These are phyloP conservation scores for Xylariaceae sp. DNA, from an alignment of 2,329 filamentous ascomycete species.

Conservation along the genomic window DNA sequence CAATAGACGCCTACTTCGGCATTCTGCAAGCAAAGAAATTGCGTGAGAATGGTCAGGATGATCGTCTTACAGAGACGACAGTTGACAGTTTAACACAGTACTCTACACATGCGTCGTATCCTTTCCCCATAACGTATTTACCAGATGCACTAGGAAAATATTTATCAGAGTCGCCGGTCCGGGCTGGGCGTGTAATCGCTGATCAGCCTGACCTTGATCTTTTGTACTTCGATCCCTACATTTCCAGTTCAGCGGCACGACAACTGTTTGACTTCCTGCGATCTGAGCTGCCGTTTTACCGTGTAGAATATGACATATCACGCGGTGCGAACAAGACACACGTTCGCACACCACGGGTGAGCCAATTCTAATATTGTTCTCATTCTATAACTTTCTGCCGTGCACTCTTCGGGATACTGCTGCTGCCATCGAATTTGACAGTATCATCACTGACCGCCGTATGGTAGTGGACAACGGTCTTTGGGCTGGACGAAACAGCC, in stretches of 20 bases:
- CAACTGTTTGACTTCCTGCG: constrained; percentile 67
- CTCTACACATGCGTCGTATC: constrained; percentile 43
- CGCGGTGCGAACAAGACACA: constrained; percentile 57
- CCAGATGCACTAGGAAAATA: constrained; percentile 35
- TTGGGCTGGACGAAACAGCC: constrained; percentile 57
- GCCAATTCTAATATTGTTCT: no score
- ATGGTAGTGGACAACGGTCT: constrained; percentile 50
- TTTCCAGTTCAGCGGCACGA: constrained; percentile 50
- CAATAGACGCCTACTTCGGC: constrained; percentile 63
- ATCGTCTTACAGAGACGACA: not conserved
- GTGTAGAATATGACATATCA: constrained; percentile 67
- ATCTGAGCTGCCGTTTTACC: constrained; percentile 67
- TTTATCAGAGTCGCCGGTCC: constrained; percentile 43
- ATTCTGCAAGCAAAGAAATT: constrained; percentile 38
- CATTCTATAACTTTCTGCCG: no score
- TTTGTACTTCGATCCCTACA: constrained; percentile 69
- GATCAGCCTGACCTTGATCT: constrained; percentile 67
- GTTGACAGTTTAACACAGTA: constrained; percentile 12
- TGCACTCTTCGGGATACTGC: not conserved
- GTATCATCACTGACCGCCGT: not conserved
- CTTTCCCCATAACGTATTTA: constrained; percentile 44
- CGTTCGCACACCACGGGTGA: constrained; percentile 43
- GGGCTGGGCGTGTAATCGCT: constrained; percentile 51
- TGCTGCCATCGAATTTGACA: not conserved
- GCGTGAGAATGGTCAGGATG: constrained; percentile 21